A percentile compares a stretch with the other conserved stretches of the same genome.
These are phyloP conservation scores for Strobilomyces echinocephalus DNA, from an alignment of 768 basidiomycete species.

Conservation along the genomic window DNA sequence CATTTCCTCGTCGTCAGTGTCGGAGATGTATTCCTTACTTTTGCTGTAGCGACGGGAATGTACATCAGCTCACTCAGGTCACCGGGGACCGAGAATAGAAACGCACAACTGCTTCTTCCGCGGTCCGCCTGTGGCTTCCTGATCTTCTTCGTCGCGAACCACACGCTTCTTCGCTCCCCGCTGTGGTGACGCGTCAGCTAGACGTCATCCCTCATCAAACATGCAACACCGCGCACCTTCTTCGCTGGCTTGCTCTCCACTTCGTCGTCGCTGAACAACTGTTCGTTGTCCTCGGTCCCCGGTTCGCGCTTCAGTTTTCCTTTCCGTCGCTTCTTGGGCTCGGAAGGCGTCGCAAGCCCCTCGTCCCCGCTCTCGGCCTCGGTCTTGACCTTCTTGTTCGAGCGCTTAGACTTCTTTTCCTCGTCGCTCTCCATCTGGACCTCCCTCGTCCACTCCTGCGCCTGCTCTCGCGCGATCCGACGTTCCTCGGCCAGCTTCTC, in stretches of 20 bases:
- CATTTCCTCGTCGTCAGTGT: conserved; percentile 80
- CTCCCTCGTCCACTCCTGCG: conserved; percentile 70
- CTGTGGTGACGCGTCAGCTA: conserved; percentile 19
- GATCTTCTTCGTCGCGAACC: conserved; percentile 74
- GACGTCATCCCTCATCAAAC: not conserved
- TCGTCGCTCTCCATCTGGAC: conserved; percentile 69
- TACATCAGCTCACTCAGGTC: not conserved
- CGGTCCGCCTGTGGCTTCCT: conserved; percentile 56
- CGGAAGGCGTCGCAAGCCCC: conserved; percentile 28
- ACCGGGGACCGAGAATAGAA: too few species aligned
- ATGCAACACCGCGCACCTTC: conserved; percentile 46
- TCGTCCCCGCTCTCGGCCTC: conserved; percentile 51
- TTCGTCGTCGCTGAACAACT: conserved; percentile 70
- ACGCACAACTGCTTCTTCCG: conserved; percentile 77
- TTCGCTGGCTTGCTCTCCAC: conserved; percentile 52
- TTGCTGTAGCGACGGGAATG: conserved; percentile 48
- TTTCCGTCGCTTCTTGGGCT: conserved; percentile 76
- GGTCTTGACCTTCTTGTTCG: conserved; percentile 49
- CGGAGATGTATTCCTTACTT: conserved; percentile 82
- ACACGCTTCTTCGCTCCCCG: conserved; percentile 65
- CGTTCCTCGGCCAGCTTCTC: conserved; percentile 81
- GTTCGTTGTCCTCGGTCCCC: conserved; percentile 56
- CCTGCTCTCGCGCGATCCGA: conserved; percentile 69
- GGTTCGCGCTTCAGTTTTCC: conserved; percentile 62
- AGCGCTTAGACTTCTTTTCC: conserved; percentile 59